phyloP scores from a whole-genome alignment of 805 yeast genomes.

The Starmera pachycereana region DNA sequence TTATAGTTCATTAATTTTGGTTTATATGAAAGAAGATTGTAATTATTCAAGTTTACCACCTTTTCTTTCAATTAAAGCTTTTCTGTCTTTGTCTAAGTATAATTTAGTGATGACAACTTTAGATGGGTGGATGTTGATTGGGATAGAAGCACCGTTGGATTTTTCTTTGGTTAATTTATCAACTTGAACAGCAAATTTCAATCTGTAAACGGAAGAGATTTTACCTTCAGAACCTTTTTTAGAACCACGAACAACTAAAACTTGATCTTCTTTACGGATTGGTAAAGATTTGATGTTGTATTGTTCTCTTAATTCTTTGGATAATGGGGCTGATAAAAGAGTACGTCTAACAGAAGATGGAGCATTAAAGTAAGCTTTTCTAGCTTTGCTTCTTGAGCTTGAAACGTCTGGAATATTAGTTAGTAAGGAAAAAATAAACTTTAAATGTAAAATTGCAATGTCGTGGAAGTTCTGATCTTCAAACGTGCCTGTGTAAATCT shows the following conservation, averaged over 20 bases:
- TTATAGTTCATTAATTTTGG: neutral
- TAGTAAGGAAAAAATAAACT: conserved; percentile 14
- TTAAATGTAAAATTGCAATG: neutral
- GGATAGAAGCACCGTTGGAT: conserved; percentile 95
- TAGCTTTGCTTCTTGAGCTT: conserved; percentile 97
- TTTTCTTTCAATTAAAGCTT: conserved; percentile 93
- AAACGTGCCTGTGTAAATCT: too few relatives aligned
- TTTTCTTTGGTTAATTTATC: conserved; percentile 97
- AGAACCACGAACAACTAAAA: conserved; percentile 94
- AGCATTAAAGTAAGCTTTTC: conserved; percentile 99
- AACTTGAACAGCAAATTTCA: conserved; percentile 91
- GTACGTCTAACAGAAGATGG: conserved; percentile 93
- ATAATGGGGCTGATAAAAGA: conserved; percentile 95
- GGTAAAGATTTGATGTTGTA: conserved; percentile 94
- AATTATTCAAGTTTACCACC: conserved; percentile 93
- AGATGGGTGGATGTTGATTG: conserved; percentile 96
- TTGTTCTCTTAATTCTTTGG: conserved; percentile 97
- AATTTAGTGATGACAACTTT: conserved; percentile 98
- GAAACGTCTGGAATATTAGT: conserved; percentile 71
- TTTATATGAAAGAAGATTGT: neutral
- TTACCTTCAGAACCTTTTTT: conserved; percentile 99
- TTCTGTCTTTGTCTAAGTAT: conserved; percentile 98
- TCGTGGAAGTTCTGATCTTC: neutral
- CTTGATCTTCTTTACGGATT: conserved; percentile 96
- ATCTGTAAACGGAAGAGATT: conserved; percentile 96